These are phyloP conservation scores for Boletus speciosus DNA, from an alignment of 768 basidiomycete species.

Conservation along the genomic window DNA sequence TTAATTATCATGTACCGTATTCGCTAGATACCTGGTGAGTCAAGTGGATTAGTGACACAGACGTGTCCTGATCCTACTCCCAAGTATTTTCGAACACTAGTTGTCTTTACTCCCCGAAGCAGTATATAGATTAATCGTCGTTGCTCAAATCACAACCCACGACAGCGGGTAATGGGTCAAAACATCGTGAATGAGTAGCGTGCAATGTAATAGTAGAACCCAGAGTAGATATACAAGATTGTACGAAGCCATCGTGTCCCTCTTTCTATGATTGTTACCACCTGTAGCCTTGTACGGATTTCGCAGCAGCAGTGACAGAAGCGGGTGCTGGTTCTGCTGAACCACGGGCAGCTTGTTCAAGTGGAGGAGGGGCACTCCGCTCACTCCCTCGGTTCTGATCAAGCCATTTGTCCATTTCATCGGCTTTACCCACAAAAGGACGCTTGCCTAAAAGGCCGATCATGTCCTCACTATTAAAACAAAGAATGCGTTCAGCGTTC, in stretches of 20 bases:
- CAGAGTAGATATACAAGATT: constrained; percentile 36
- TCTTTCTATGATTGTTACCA: constrained; percentile 12
- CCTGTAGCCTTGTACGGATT: constrained; percentile 31
- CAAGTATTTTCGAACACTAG: neutral
- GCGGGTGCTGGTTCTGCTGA: constrained; percentile 43
- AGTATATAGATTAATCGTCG: neutral
- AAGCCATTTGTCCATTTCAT: constrained; percentile 98
- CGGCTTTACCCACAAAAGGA: constrained; percentile 70
- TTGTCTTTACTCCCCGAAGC: neutral
- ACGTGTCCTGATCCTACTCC: neutral
- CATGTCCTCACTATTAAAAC: constrained; percentile 73
- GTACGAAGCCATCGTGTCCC: constrained; percentile 3
- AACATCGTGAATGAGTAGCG: constrained; percentile 33
- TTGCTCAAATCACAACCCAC: neutral
- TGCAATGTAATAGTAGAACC: constrained; percentile 43
- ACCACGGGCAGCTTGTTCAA: constrained; percentile 45
- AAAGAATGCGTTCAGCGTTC: neutral
- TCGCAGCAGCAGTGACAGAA: constrained; percentile 47
- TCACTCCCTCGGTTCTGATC: constrained; percentile 66
- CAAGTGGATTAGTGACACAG: neutral
- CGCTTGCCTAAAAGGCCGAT: constrained; percentile 76
- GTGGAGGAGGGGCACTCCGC: constrained; percentile 62
- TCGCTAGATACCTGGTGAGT: neutral
- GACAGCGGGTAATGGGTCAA: constrained; percentile 5
- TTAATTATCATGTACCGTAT: no score